Evolutionary conservation across 176 grass and related monocot genomes (phyloP).

Genomic region (Tuctoria greenei): DNA sequence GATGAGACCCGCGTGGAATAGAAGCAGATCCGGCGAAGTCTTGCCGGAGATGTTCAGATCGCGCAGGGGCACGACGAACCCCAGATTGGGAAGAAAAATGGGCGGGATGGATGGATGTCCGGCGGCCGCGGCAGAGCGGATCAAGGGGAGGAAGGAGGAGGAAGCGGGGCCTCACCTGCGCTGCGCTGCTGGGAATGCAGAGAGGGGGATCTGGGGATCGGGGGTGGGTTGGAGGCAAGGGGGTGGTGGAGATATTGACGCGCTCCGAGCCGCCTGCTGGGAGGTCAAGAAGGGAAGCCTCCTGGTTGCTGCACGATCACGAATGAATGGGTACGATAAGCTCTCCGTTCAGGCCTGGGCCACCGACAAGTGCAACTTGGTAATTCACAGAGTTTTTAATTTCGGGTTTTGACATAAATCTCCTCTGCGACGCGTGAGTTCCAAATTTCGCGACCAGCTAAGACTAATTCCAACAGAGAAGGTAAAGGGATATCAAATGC

Average conservation of each 20-base stretch:
- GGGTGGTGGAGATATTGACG: constrained; percentile 20
- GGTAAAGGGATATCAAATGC: too few relatives aligned
- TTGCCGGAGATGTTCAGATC: not conserved
- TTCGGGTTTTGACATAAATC: too few relatives aligned
- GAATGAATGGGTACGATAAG: not conserved
- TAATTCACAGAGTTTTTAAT: too few relatives aligned
- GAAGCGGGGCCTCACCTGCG: constrained; percentile 13
- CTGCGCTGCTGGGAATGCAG: constrained; percentile 8
- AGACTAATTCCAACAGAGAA: too few relatives aligned
- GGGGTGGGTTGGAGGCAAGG: not conserved
- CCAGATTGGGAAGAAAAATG: not conserved
- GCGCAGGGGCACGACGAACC: not conserved
- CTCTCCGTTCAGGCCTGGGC: too few relatives aligned
- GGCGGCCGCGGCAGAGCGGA: not conserved
- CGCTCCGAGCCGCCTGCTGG: constrained; percentile 15
- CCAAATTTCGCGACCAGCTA: too few relatives aligned
- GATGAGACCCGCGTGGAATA: not conserved
- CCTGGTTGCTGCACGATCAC: constrained; percentile 1
- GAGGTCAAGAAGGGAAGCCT: not conserved
- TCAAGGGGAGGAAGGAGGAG: not conserved
- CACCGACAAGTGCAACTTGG: too few relatives aligned
- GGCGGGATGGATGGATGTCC: not conserved
- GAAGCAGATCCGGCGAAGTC: not conserved
- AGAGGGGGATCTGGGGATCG: constrained; percentile 22
- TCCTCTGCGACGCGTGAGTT: too few relatives aligned